Evolutionary conservation across 352 stramenopile species (phyloP).

Genomic region (Phytophthora fragariae): DNA sequence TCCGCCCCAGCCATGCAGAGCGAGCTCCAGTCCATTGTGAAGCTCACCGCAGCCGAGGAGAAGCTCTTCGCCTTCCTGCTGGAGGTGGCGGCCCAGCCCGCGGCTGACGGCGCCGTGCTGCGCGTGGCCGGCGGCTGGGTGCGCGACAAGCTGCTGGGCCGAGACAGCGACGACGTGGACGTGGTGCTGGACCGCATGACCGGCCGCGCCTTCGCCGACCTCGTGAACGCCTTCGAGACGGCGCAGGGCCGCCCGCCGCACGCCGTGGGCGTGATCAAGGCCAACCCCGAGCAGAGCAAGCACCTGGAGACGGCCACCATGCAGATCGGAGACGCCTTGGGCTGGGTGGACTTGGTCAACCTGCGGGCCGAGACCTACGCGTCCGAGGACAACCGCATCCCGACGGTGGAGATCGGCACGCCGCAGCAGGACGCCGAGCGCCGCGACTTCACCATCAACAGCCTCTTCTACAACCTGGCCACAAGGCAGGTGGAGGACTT

Average conservation of each 20-base stretch:
- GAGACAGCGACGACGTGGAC: constrained; percentile 96
- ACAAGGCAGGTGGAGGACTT: constrained; percentile 95
- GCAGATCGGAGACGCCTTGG: constrained; percentile 88
- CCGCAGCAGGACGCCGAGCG: constrained; percentile 89
- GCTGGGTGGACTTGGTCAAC: constrained; percentile 98
- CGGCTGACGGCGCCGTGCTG: constrained; percentile 75
- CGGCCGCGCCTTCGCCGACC: constrained; percentile 93
- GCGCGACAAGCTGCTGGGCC: constrained; percentile 96
- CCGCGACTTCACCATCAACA: constrained; percentile 99
- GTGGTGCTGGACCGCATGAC: constrained; percentile 97
- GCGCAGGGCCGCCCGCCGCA: constrained; percentile 57
- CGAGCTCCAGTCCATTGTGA: constrained; percentile 22
- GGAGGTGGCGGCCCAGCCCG: constrained; percentile 64
- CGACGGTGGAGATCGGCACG: constrained; percentile 76
- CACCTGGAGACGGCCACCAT: constrained; percentile 99
- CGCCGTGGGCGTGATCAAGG: constrained; percentile 78
- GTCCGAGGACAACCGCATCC: constrained; percentile 74
- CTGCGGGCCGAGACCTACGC: constrained; percentile 96
- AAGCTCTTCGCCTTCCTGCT: constrained; percentile 74
- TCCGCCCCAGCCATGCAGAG: constrained; percentile 7
- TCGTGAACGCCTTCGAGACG: constrained; percentile 72
- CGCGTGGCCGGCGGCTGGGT: constrained; percentile 99
- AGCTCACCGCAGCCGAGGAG: constrained; percentile 55
- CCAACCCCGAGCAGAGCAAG: constrained; percentile 95
- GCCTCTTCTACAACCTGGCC: constrained; percentile 99